Evolutionary conservation across 306 rosid species (phyloP).

Genomic region (Cucurbita pepo): DNA sequence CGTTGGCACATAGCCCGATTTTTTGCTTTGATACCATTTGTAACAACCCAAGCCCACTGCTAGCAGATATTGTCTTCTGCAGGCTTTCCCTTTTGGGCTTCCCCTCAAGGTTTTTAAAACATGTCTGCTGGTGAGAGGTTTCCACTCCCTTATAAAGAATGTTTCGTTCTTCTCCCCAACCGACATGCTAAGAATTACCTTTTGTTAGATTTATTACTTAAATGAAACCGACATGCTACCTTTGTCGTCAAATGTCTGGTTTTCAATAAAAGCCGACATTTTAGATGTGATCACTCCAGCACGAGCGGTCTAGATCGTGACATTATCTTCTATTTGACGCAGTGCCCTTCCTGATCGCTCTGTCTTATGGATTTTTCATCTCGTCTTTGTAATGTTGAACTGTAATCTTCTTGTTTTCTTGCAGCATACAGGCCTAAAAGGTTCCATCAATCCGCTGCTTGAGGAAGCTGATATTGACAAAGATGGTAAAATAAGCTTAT

Average conservation of each 20-base stretch:
- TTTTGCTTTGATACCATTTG: too few relatives aligned
- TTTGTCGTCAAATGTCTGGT: background rate
- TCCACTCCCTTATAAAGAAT: too few relatives aligned
- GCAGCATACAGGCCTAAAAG: constrained; percentile 81
- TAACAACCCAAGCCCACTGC: too few relatives aligned
- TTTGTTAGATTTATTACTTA: background rate
- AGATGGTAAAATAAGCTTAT: constrained; percentile 84
- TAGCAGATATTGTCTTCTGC: too few relatives aligned
- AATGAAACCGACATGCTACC: background rate
- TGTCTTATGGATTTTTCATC: background rate
- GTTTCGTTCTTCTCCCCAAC: too few relatives aligned
- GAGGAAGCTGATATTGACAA: constrained; percentile 95
- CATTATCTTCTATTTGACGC: background rate
- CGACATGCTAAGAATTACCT: too few relatives aligned
- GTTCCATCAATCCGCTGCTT: constrained; percentile 73
- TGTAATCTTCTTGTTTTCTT: constrained; percentile 7
- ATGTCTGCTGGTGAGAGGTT: too few relatives aligned
- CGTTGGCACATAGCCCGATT: too few relatives aligned
- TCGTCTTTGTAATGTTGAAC: background rate
- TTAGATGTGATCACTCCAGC: background rate
- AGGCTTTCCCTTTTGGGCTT: too few relatives aligned
- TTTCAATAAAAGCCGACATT: background rate
- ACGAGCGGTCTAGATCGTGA: background rate
- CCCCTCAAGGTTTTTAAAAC: too few relatives aligned
- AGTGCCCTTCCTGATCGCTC: background rate